Evolutionary conservation across 169 alveolate genomes (phyloP).

Genomic region (Perkinsus olseni): DNA sequence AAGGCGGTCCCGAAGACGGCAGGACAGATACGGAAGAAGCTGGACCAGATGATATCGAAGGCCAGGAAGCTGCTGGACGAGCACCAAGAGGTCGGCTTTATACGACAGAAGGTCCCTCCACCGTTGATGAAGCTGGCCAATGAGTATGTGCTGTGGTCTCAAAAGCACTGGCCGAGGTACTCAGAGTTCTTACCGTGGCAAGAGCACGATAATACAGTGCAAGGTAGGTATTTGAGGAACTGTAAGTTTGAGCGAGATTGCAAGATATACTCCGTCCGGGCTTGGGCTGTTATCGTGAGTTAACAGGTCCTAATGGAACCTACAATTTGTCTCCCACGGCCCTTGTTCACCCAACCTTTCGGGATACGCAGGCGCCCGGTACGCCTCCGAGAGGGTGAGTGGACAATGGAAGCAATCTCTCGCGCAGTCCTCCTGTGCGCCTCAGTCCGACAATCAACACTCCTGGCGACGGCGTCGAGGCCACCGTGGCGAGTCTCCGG

Average conservation of each 20-base stretch:
- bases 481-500: neutral
- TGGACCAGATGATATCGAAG: neutral
- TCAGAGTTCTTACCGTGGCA: neutral
- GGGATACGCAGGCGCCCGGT: neutral
- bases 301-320: neutral
- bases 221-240: no score
- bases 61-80: conserved; percentile 1
- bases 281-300: no score
- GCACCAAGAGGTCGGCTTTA: neutral
- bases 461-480: neutral
- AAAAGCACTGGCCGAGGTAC: neutral
- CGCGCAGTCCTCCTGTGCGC: neutral
- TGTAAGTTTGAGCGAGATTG: no score
- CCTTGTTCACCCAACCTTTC: neutral
- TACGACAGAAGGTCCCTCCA: neutral
- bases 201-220: neutral
- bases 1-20: neutral
- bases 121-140: neutral
- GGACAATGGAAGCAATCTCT: neutral
- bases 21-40: neutral
- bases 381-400: neutral
- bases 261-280: no score
- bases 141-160: neutral
- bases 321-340: neutral
- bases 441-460: neutral